phyloP scores from a whole-genome alignment of 805 yeast species.

The Metschnikowia cubensis region DNA sequence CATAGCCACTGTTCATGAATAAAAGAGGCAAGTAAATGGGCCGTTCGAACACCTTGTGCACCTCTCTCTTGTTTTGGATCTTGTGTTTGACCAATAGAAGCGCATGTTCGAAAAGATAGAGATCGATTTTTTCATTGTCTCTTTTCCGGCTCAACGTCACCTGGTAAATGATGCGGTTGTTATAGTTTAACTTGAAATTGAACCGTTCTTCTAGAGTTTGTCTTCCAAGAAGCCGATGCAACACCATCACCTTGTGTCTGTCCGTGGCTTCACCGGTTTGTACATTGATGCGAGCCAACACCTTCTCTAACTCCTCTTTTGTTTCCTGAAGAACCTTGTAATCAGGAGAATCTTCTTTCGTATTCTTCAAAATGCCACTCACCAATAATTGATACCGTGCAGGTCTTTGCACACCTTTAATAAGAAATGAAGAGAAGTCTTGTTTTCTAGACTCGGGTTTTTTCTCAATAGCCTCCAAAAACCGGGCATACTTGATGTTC shows the following conservation, averaged over 20 bases:
- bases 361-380: constrained; percentile 76
- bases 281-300: constrained; percentile 71
- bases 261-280: constrained; percentile 95
- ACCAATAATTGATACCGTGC: constrained; percentile 88
- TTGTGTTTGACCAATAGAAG: constrained; percentile 81
- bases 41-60: constrained; percentile 83
- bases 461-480: constrained; percentile 85
- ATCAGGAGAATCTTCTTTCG: constrained; percentile 74
- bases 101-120: constrained; percentile 85
- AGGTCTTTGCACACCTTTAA: constrained; percentile 94
- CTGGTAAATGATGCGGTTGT: constrained; percentile 75
- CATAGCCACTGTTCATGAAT: constrained; percentile 73
- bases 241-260: constrained; percentile 80
- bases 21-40: constrained; percentile 80
- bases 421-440: constrained; percentile 87
- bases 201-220: constrained; percentile 83
- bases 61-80: constrained; percentile 84
- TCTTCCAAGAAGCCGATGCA: constrained; percentile 51
- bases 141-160: constrained; percentile 67
- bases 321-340: constrained; percentile 66
- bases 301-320: constrained; percentile 66
- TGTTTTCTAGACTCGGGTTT: constrained; percentile 82
- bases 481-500: constrained; percentile 87
- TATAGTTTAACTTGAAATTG: constrained; percentile 80
- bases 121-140: constrained; percentile 77